These are phyloP conservation scores for Fonsecaea nubica DNA, from an alignment of 2,329 filamentous ascomycete genomes.

Conservation along the genomic window DNA sequence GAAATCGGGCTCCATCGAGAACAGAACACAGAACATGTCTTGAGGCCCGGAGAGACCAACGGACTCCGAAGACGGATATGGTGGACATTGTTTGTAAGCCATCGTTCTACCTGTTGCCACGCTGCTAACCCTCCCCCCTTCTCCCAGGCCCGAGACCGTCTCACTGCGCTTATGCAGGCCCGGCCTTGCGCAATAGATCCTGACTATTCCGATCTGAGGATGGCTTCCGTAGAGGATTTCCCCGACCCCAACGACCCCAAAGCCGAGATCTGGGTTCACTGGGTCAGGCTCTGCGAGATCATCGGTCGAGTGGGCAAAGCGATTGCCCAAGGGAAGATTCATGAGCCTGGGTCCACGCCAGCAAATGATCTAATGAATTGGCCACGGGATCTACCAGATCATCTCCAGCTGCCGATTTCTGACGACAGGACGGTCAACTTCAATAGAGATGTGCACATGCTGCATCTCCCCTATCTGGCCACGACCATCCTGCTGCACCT, in stretches of 20 bases:
- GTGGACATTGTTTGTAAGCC: conserved; percentile 49
- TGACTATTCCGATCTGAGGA: conserved; percentile 50
- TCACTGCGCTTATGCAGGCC: conserved; percentile 53
- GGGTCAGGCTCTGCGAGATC: conserved; percentile 52
- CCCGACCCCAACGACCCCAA: conserved; percentile 43
- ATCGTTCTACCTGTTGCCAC: not conserved
- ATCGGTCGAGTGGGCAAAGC: conserved; percentile 51
- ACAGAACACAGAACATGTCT: not conserved
- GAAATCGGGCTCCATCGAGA: conserved; percentile 55
- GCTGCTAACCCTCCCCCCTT: not conserved
- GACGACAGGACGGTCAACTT: conserved; percentile 44
- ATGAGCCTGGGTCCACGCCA: conserved; percentile 40
- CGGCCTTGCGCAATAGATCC: conserved; percentile 54
- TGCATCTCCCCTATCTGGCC: conserved; percentile 51
- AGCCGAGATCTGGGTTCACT: conserved; percentile 51
- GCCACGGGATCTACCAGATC: conserved; percentile 45
- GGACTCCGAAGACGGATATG: conserved; percentile 48
- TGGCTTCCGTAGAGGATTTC: conserved; percentile 50
- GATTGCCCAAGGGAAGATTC: conserved; percentile 42
- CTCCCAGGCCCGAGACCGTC: conserved; percentile 45
- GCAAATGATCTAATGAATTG: conserved; percentile 47
- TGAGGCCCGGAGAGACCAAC: conserved; percentile 30
- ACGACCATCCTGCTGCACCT: conserved; percentile 15
- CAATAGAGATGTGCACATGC: conserved; percentile 51
- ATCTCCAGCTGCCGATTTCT: conserved; percentile 46